Percentiles rank a stretch among this genome's conserved stretches.
These are phyloP conservation scores for Xylariaceae sp. DNA, from an alignment of 2,329 filamentous ascomycete genomes.

Conservation along the genomic window DNA sequence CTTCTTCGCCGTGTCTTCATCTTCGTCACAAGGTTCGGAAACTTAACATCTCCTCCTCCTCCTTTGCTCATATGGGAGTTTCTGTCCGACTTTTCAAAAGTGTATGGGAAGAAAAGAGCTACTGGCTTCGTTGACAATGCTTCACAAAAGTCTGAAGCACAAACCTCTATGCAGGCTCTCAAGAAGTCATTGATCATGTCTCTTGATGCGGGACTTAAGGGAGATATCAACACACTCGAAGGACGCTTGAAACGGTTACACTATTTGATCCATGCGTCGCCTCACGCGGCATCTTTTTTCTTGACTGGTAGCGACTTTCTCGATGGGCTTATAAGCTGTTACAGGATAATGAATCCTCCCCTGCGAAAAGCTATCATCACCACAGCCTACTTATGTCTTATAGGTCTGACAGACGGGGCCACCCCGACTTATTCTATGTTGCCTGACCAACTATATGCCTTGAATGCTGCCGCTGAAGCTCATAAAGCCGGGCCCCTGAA, in stretches of 20 bases:
- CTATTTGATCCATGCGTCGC: constrained; percentile 59
- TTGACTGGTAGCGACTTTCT: constrained; percentile 84
- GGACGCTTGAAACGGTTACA: constrained; percentile 55
- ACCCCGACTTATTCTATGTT: constrained; percentile 70
- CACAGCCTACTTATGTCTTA: constrained; percentile 70
- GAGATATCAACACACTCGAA: constrained; percentile 53
- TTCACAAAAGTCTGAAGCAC: constrained; percentile 50
- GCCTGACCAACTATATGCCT: constrained; percentile 76
- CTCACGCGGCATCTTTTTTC: constrained; percentile 57
- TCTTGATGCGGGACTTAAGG: constrained; percentile 58
- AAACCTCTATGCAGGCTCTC: constrained; percentile 52
- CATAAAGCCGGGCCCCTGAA: constrained; percentile 54
- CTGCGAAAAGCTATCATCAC: constrained; percentile 66
- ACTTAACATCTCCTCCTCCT: constrained; percentile 38
- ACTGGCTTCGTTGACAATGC: constrained; percentile 46
- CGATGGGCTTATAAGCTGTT: constrained; percentile 67
- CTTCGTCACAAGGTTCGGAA: constrained; percentile 56
- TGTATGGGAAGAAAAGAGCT: constrained; percentile 62
- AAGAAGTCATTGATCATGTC: constrained; percentile 60
- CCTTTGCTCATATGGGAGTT: constrained; percentile 61
- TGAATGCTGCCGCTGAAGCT: constrained; percentile 68
- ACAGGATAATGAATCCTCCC: constrained; percentile 58
- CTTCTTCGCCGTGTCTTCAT: constrained; percentile 64
- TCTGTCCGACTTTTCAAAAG: constrained; percentile 62
- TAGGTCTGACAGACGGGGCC: constrained; percentile 63